Percentiles rank a stretch among this genome's conserved stretches.
Evolutionary conservation across 139 green algal genomes (phyloP).

Genomic region (Tetradesmus obliquus): DNA sequence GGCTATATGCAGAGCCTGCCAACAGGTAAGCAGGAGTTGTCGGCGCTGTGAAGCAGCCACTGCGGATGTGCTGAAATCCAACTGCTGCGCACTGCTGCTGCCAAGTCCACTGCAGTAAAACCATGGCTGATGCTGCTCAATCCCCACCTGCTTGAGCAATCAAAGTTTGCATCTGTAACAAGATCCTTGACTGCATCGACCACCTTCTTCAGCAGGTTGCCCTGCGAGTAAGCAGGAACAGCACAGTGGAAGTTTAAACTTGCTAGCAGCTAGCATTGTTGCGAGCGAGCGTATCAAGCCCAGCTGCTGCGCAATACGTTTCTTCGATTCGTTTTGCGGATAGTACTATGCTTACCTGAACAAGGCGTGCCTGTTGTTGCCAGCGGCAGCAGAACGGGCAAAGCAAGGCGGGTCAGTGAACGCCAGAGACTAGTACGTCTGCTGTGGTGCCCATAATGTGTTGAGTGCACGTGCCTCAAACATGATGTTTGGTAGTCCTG

Average conservation of each 20-base stretch:
- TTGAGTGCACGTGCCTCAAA: background rate
- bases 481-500: background rate
- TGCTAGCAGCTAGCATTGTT: conserved; percentile 42
- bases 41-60: no score
- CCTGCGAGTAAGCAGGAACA: conserved; percentile 66
- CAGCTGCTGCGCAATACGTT: background rate
- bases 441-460: no score
- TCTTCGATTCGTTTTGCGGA: background rate
- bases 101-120: background rate
- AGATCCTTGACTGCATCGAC: conserved; percentile 98
- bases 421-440: background rate
- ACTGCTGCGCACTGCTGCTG: background rate
- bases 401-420: background rate
- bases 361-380: conserved; percentile 1
- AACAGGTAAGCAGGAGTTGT: no score
- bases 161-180: conserved; percentile 98
- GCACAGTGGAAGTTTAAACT: conserved; percentile 74
- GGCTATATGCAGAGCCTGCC: no score
- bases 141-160: conserved; percentile 72
- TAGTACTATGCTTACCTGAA: background rate
- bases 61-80: background rate
- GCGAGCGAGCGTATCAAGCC: background rate
- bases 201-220: conserved; percentile 88
- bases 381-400: background rate
- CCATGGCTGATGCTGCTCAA: background rate